These are phyloP conservation scores for Juglanconis sp. DNA, from an alignment of 2,329 filamentous ascomycete species.

Conservation along the genomic window DNA sequence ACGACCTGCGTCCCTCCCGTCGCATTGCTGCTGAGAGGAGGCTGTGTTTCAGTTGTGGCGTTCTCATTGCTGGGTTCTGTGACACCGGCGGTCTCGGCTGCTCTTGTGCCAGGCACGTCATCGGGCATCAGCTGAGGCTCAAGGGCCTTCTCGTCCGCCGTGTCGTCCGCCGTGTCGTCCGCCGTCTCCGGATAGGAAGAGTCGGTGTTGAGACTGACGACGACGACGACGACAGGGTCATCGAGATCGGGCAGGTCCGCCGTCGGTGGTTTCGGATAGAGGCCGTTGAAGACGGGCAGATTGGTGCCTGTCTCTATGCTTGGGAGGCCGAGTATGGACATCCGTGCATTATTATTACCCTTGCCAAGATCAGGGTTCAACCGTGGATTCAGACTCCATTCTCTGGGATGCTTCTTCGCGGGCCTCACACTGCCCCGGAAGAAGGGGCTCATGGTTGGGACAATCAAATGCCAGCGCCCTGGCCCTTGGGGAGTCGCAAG, in stretches of 20 bases:
- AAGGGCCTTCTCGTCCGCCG: neutral
- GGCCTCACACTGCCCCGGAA: constrained; percentile 16
- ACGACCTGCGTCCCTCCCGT: neutral
- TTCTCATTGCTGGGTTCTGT: neutral
- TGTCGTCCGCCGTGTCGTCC: neutral
- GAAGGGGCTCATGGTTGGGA: constrained; percentile 16
- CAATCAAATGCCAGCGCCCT: neutral
- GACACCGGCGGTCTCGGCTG: neutral
- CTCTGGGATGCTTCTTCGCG: constrained; percentile 10
- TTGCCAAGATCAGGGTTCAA: constrained; percentile 14
- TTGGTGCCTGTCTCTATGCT: constrained; percentile 2
- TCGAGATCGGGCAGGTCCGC: neutral
- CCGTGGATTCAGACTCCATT: constrained; percentile 16
- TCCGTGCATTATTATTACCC: neutral
- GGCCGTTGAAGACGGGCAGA: constrained; percentile 17
- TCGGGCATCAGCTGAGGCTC: too few species aligned
- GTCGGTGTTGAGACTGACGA: too few species aligned
- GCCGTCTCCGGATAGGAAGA: neutral
- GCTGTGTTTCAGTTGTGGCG: neutral
- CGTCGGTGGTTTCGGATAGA: constrained; percentile 6
- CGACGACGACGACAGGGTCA: neutral
- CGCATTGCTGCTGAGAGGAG: too few species aligned
- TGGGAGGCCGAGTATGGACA: constrained; percentile 3
- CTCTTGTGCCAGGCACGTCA: neutral
- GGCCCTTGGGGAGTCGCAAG: neutral